phyloP scores from a whole-genome alignment of 306 rosid species.

The Notholithocarpus densiflorus region DNA sequence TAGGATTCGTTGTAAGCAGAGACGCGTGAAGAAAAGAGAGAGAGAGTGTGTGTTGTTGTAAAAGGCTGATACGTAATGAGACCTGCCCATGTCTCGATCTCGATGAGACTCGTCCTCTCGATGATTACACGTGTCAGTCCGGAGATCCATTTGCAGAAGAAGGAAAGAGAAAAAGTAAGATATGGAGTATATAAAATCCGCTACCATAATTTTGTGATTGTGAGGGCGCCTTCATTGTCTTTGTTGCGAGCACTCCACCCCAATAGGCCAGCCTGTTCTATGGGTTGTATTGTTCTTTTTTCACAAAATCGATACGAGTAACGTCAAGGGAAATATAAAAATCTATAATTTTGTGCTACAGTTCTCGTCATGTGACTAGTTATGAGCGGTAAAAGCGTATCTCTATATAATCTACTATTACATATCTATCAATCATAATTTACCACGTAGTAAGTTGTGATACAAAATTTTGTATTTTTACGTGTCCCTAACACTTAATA shows the following conservation, averaged over 20 bases:
- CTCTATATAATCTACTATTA: fast-evolving
- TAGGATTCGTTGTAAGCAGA: not conserved
- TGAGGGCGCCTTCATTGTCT: no score
- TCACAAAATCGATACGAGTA: no score
- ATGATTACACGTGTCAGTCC: not conserved
- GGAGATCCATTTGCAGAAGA: not conserved
- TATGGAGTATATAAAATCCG: no score
- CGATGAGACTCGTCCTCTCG: not conserved
- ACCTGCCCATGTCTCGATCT: not conserved
- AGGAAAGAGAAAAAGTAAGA: no score
- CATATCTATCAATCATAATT: no score
- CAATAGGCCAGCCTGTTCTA: no score
- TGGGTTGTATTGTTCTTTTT: no score
- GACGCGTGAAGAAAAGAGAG: not conserved
- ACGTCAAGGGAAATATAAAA: no score
- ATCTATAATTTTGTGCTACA: fast-evolving
- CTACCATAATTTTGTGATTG: not conserved
- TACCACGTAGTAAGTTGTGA: fast-evolving
- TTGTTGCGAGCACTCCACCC: no score
- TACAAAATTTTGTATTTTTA: no score
- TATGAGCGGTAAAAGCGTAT: fast-evolving
- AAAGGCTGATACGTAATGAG: slow-evolving; percentile 2
- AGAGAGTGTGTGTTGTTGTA: no score
- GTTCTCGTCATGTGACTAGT: fast-evolving
- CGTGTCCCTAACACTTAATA: fast-evolving